A percentile compares a stretch with the other conserved stretches of the same genome.
phyloP scores from a whole-genome alignment of 768 basidiomycete genomes.

The Leucocoprinus sp. region DNA sequence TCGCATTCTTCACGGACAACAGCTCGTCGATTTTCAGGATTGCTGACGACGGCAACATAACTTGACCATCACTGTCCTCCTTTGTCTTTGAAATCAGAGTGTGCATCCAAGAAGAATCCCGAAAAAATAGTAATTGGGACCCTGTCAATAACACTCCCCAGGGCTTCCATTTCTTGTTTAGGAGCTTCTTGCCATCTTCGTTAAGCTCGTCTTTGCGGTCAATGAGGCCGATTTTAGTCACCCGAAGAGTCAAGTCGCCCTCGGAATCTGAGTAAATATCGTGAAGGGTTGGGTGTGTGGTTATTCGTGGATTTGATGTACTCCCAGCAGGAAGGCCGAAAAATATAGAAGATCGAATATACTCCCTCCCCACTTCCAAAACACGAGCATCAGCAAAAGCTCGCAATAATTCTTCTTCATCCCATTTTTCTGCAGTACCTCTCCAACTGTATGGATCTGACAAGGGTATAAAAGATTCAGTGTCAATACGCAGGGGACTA shows the following conservation, averaged over 20 bases:
- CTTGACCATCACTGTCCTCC: slow-evolving; percentile 21
- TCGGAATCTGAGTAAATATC: slow-evolving; percentile 15
- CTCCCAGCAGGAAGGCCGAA: slow-evolving; percentile 28
- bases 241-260: slow-evolving; percentile 44
- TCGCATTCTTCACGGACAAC: slow-evolving; percentile 63
- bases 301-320: slow-evolving; percentile 4
- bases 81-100: slow-evolving; percentile 12
- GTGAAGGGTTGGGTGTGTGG: background rate
- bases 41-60: slow-evolving; percentile 29
- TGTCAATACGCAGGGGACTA: slow-evolving; percentile 58
- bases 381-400: slow-evolving; percentile 54
- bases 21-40: slow-evolving; percentile 79
- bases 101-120: slow-evolving; percentile 49
- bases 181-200: slow-evolving; percentile 69
- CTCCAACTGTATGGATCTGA: slow-evolving; percentile 61
- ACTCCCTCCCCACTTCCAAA: slow-evolving; percentile 46
- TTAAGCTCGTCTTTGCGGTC: slow-evolving; percentile 73
- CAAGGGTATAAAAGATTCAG: slow-evolving; percentile 47
- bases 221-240: slow-evolving; percentile 77
- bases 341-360: slow-evolving; percentile 26
- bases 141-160: slow-evolving; percentile 83
- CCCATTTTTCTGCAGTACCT: slow-evolving; percentile 59
- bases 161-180: slow-evolving; percentile 79
- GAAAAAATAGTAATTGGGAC: slow-evolving; percentile 88
- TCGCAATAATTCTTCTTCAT: slow-evolving; percentile 55